Evolutionary conservation across 1,139 yeast species (phyloP).

Genomic region (Pichia sp.): DNA sequence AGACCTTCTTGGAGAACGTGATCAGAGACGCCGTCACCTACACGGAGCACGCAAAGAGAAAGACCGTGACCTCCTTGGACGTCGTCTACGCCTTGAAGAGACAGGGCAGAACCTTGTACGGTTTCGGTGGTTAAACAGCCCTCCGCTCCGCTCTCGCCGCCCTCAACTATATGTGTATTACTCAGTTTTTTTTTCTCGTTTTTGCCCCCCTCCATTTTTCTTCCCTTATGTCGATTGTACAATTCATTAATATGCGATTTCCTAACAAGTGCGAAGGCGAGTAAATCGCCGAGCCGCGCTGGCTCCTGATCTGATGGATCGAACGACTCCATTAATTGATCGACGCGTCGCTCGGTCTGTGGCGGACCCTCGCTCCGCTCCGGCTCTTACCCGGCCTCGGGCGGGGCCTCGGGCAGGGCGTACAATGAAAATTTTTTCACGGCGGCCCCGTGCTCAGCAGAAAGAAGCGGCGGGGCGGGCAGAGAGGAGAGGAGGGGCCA

Average conservation of each 20-base stretch:
- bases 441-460: neutral
- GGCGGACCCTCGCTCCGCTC: too few relatives aligned
- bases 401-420: neutral
- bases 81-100: conserved; percentile 99
- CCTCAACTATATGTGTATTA: too few relatives aligned
- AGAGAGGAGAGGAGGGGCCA: neutral
- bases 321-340: too few relatives aligned
- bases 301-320: too few relatives aligned
- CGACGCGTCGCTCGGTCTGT: neutral
- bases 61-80: conserved; percentile 97
- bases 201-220: too few relatives aligned
- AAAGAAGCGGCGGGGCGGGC: neutral
- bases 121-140: conserved; percentile 90
- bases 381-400: neutral
- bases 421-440: neutral
- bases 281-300: too few relatives aligned
- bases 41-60: conserved; percentile 99
- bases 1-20: conserved; percentile 93
- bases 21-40: conserved; percentile 98
- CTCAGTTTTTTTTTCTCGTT: neutral
- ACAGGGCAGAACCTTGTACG: conserved; percentile 99
- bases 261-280: too few relatives aligned
- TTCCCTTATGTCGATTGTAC: too few relatives aligned
- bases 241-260: too few relatives aligned
- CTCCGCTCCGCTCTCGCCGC: neutral